Percentiles rank a stretch among this genome's conserved stretches.
phyloP scores from a whole-genome alignment of 2,329 filamentous ascomycete genomes.

The Aspergillus fumigatiaffinis region DNA sequence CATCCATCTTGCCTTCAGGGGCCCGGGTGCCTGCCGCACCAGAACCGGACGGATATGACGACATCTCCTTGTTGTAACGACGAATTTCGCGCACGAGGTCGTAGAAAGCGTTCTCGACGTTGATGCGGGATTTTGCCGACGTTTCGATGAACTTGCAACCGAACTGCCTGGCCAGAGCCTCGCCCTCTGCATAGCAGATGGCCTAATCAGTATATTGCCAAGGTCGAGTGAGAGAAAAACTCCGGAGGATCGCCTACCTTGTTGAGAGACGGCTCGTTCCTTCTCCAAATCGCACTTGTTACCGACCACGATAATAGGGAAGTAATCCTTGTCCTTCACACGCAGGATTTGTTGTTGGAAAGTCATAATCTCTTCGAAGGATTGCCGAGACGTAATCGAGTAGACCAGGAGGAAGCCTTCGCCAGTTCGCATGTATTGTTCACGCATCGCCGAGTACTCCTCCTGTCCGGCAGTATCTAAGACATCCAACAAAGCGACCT shows the following conservation, averaged over 20 bases:
- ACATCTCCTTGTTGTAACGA: slow-evolving; percentile 98
- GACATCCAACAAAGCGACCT: slow-evolving; percentile 94
- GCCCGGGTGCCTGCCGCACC: slow-evolving; percentile 58
- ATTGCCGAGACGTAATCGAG: slow-evolving; percentile 95
- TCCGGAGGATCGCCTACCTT: slow-evolving; percentile 62
- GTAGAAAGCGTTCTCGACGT: slow-evolving; percentile 98
- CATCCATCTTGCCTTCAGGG: slow-evolving; percentile 67
- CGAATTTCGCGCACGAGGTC: slow-evolving; percentile 97
- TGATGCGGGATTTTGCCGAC: slow-evolving; percentile 95
- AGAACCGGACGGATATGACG: slow-evolving; percentile 72
- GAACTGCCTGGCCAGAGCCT: slow-evolving; percentile 79
- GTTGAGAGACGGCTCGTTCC: slow-evolving; percentile 85
- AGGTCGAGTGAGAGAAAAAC: neutral
- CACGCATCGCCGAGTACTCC: slow-evolving; percentile 98
- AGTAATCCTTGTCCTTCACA: slow-evolving; percentile 99
- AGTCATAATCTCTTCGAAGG: slow-evolving; percentile 96
- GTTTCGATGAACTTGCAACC: slow-evolving; percentile 99
- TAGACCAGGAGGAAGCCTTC: slow-evolving; percentile 98
- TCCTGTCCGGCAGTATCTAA: slow-evolving; percentile 98
- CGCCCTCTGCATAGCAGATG: slow-evolving; percentile 64
- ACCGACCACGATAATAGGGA: slow-evolving; percentile 97
- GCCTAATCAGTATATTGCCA: slow-evolving; percentile 1
- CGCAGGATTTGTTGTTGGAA: slow-evolving; percentile 98
- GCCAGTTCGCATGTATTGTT: slow-evolving; percentile 99
- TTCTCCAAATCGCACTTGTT: slow-evolving; percentile 98